A percentile compares a stretch with the other conserved stretches of the same genome.
phyloP scores from a whole-genome alignment of 1,284 basidiomycete genomes.

The Hypsizygus ulmarius region DNA sequence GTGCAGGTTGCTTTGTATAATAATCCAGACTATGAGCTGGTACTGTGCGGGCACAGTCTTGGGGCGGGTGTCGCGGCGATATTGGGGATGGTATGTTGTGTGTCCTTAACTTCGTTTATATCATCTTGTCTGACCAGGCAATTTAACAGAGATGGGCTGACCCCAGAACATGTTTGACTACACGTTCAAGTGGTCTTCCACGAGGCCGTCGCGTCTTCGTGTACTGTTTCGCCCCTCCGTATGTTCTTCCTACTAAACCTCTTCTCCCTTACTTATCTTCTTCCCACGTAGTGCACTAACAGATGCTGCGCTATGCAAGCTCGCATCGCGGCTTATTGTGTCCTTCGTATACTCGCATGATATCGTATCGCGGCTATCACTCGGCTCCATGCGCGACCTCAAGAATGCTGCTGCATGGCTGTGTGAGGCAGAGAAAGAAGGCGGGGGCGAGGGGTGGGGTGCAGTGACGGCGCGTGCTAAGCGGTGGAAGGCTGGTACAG shows the following conservation, averaged over 20 bases:
- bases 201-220: constrained; percentile 64
- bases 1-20: constrained; percentile 65
- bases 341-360: constrained; percentile 84
- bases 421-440: constrained; percentile 58
- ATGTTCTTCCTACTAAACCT: constrained; percentile 27
- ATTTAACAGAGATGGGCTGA: constrained; percentile 76
- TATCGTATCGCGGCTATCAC: constrained; percentile 72
- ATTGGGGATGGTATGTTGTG: constrained; percentile 60
- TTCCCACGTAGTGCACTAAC: constrained; percentile 48
- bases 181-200: constrained; percentile 69
- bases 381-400: constrained; percentile 77
- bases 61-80: constrained; percentile 83
- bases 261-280: constrained; percentile 9
- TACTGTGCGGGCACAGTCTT: constrained; percentile 83
- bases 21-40: constrained; percentile 71
- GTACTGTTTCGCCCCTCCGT: constrained; percentile 82
- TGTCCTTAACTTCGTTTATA: not conserved
- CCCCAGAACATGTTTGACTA: constrained; percentile 70
- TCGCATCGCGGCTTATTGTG: constrained; percentile 60
- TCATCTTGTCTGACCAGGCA: constrained; percentile 6
- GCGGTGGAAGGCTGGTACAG: constrained; percentile 55
- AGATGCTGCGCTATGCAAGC: constrained; percentile 52
- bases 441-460: constrained; percentile 47
- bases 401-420: constrained; percentile 75
- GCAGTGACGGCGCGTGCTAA: constrained; percentile 60